These are phyloP conservation scores for Hymenoscyphus fructigenus DNA, from an alignment of 2,329 filamentous ascomycete species.

Conservation along the genomic window DNA sequence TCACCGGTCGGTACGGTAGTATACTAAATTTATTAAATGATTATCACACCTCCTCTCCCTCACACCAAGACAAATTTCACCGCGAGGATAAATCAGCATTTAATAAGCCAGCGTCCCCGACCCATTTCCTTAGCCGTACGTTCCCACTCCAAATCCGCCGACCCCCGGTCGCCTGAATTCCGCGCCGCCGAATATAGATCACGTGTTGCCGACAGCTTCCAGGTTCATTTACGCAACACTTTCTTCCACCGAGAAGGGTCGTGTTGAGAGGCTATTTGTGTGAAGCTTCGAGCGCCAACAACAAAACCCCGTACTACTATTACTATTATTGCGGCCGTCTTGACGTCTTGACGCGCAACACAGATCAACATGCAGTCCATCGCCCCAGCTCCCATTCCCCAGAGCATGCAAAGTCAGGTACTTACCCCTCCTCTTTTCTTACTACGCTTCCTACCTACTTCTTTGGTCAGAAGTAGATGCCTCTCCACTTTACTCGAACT, in stretches of 20 bases:
- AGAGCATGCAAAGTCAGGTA: conserved; percentile 34
- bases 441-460: conserved; percentile 3
- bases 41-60: not conserved
- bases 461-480: not conserved
- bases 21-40: not conserved
- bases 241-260: not conserved
- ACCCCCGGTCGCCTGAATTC: not conserved
- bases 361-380: conserved; percentile 33
- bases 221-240: not conserved
- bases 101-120: not conserved
- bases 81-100: not conserved
- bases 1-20: not conserved
- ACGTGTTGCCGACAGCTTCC: not conserved
- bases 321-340: too few relatives aligned
- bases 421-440: conserved; percentile 15
- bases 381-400: conserved; percentile 33
- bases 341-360: not conserved
- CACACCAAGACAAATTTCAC: too few relatives aligned
- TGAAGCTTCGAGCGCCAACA: not conserved
- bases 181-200: not conserved
- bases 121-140: not conserved
- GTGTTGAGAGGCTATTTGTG: not conserved
- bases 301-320: not conserved
- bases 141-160: not conserved
- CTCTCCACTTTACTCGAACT: not conserved